These are phyloP conservation scores for Teunomyces kruisii DNA, from an alignment of 805 yeast genomes.

Conservation along the genomic window DNA sequence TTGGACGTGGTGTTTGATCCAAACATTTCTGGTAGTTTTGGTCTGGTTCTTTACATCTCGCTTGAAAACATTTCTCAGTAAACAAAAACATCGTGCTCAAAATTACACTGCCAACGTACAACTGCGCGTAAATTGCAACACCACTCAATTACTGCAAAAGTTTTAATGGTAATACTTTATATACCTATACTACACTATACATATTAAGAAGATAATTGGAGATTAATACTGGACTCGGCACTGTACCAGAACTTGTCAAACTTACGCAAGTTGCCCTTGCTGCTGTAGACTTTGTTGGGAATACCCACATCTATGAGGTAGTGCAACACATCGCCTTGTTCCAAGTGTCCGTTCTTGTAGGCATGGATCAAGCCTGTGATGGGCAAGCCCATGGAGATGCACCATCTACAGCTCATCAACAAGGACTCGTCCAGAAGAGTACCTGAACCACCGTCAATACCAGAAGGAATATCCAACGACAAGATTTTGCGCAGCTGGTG, in stretches of 20 bases:
- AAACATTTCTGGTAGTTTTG: slow-evolving; percentile 8
- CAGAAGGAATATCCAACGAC: slow-evolving; percentile 81
- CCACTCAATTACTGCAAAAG: not conserved
- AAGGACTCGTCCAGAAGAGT: slow-evolving; percentile 29
- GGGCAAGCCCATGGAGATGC: slow-evolving; percentile 74
- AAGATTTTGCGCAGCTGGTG: slow-evolving; percentile 44
- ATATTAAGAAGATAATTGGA: slow-evolving; percentile 7
- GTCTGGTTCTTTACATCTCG: not conserved
- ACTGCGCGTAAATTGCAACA: not conserved
- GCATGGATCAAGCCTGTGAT: slow-evolving; percentile 60
- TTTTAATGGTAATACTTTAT: too few species aligned
- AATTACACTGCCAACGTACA: not conserved
- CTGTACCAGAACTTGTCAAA: slow-evolving; percentile 48
- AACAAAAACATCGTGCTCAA: not conserved
- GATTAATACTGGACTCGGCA: slow-evolving; percentile 28
- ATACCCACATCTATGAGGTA: slow-evolving; percentile 70
- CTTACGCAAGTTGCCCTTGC: slow-evolving; percentile 41
- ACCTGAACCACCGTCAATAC: slow-evolving; percentile 83
- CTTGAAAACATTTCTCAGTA: slow-evolving; percentile 7
- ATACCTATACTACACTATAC: too few species aligned
- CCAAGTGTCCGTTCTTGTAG: slow-evolving; percentile 52
- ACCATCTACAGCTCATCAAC: slow-evolving; percentile 50
- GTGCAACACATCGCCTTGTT: slow-evolving; percentile 52
- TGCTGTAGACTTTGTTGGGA: slow-evolving; percentile 54
- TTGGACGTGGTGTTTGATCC: slow-evolving; percentile 12